Evolutionary conservation across 441 rosid genomes (phyloP).

Genomic region (Erysimum cheiri): DNA sequence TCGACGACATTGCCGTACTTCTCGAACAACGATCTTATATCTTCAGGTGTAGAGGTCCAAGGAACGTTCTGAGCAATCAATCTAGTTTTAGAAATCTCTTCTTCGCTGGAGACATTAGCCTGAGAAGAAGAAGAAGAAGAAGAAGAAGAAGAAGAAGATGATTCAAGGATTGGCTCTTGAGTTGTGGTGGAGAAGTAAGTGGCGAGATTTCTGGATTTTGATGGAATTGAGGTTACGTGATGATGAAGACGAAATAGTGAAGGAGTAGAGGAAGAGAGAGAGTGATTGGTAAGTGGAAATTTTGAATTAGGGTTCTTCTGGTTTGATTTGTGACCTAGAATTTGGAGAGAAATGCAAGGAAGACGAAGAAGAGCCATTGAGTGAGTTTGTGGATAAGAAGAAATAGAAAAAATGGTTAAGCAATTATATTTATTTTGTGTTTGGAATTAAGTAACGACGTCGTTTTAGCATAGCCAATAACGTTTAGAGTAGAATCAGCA

Average conservation of each 20-base stretch:
- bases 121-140: conserved; percentile 8
- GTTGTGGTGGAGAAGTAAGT: conserved; percentile 49
- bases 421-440: conserved; percentile 1
- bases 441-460: not conserved
- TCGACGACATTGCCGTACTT: conserved; percentile 72
- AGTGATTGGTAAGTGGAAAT: not conserved
- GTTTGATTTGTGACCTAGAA: conserved; percentile 39
- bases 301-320: conserved; percentile 19
- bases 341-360: conserved; percentile 44
- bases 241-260: conserved; percentile 36
- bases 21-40: conserved; percentile 78
- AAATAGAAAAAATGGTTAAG: not conserved
- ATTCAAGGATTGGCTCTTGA: conserved; percentile 48
- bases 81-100: conserved; percentile 59
- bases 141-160: conserved; percentile 24
- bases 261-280: conserved; percentile 25
- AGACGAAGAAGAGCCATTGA: conserved; percentile 65
- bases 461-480: too few relatives aligned
- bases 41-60: conserved; percentile 74
- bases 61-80: conserved; percentile 79
- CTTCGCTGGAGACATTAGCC: conserved; percentile 16
- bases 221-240: conserved; percentile 34
- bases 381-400: conserved; percentile 40
- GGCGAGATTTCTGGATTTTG: conserved; percentile 40
- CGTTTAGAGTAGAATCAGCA: too few relatives aligned